Base-by-base conservation (phyloP, 2,329 filamentous ascomycete genomes). In the Pestalotiopsis sp. region DNA sequence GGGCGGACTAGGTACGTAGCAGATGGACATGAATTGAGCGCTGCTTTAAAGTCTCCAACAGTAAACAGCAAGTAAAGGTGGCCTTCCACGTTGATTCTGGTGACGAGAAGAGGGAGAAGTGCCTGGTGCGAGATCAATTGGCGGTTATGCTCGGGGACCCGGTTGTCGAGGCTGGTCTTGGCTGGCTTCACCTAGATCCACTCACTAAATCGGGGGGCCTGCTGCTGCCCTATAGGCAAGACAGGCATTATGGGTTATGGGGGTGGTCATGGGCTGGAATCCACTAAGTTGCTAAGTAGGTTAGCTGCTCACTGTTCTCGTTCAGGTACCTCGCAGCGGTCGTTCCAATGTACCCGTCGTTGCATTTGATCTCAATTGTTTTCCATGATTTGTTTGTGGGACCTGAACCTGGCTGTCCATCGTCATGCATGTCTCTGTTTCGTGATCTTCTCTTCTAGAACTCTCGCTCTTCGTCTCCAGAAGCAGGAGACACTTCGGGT, bases 1-100 rank as follows among this genome's bases (percentile, higher is more conserved):
- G 23, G 56, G 23, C 14, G 27, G 20, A 66, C 45, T 61, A 70
- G 75, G 76, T 78, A 78, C 76, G 76, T 78, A 75, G 76, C 64
- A 66, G 65, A 69, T 60, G 69, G 61, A 61, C 69, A 65, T 70
- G 57, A 69, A 45, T 65, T n/a, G 67, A 45, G 45, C 45, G 45
- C 45, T 52, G 45, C 45, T 52, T 52, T 52, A 52, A 36, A 17
- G 57, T 57, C 57, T 20, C 31, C 27, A 56, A 60, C 52, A 6
- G 45, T 17, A 52, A 23, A 60, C 52, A 5, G 45, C 45, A 52
- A 23, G 45, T 23, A 20, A 9, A 17, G 17, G 23, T 14, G 20
- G 11, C 7, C 17, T 17, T 17, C 17, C 20, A 20, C 23, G 17
- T 9, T 52, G 20, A 52, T n/a, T 52, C 45, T 52, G 45, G 45